Conservation (phyloP, 257 asterid genomes). For the Datura wrightii region DNA sequence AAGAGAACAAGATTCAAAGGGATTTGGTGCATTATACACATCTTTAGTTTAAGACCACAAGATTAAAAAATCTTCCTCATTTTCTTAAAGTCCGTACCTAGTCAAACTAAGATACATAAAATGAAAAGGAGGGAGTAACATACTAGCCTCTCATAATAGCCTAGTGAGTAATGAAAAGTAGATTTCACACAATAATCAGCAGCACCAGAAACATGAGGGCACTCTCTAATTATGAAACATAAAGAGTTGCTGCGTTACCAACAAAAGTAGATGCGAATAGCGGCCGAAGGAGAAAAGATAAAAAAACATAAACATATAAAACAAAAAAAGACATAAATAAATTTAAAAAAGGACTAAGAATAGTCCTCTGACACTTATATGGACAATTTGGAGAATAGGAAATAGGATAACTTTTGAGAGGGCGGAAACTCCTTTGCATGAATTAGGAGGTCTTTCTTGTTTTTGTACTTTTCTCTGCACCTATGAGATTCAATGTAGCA, state of each 20-base stretch:
- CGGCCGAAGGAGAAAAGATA: not conserved
- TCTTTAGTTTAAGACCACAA: no score
- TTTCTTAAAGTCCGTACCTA: not conserved
- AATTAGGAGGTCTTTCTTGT: not conserved
- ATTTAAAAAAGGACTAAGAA: not conserved
- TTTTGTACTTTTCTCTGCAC: not conserved
- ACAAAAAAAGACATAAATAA: not conserved
- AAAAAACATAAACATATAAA: not conserved
- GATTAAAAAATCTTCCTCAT: not conserved
- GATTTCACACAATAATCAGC: not conserved
- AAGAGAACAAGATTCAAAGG: not conserved
- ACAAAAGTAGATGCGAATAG: not conserved
- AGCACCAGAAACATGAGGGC: conserved; percentile 3
- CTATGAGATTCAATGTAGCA: conserved; percentile 1
- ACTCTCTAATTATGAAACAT: not conserved
- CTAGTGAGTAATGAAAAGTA: not conserved
- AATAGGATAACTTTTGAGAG: not conserved
- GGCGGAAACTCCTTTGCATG: not conserved
- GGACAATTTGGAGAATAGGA: not conserved
- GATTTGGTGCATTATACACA: not conserved
- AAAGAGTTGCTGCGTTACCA: not conserved
- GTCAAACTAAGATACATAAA: not conserved
- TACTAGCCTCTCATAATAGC: conserved; percentile 2
- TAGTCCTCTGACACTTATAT: not conserved
- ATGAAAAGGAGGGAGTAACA: not conserved